These are phyloP conservation scores for Cutaneotrichosporon cyanovorans DNA, from an alignment of 1,284 basidiomycete genomes.

Conservation along the genomic window DNA sequence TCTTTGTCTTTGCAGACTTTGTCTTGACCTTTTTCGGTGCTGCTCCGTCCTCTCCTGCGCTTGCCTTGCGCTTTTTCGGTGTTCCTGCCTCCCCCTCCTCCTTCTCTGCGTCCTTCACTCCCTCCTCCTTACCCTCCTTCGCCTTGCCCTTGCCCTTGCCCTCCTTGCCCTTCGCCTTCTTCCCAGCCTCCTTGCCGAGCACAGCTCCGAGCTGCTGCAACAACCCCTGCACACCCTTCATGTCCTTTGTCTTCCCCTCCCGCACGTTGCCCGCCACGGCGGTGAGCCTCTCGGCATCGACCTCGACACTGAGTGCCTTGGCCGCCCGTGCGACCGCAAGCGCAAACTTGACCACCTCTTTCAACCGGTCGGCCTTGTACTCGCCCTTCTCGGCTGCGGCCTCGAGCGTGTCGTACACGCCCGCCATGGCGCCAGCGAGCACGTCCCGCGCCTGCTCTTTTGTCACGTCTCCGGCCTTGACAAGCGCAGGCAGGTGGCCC, in stretches of 20 bases:
- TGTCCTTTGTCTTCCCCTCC: slow-evolving; percentile 49
- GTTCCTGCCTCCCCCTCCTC: slow-evolving; percentile 14
- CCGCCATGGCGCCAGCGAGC: slow-evolving; percentile 51
- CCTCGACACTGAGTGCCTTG: slow-evolving; percentile 29
- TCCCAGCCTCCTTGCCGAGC: slow-evolving; percentile 17
- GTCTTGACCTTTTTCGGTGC: slow-evolving; percentile 12
- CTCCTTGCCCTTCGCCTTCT: slow-evolving; percentile 20
- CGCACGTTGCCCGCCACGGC: slow-evolving; percentile 45
- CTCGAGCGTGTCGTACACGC: slow-evolving; percentile 53
- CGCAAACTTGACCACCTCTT: slow-evolving; percentile 69
- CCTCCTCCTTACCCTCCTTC: slow-evolving; percentile 7
- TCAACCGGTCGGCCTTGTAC: slow-evolving; percentile 62
- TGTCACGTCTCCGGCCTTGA: slow-evolving; percentile 41
- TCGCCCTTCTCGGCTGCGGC: slow-evolving; percentile 47
- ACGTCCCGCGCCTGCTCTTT: slow-evolving; percentile 50
- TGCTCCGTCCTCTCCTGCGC: slow-evolving; percentile 13
- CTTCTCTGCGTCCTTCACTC: slow-evolving; percentile 6
- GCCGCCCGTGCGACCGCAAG: slow-evolving; percentile 61
- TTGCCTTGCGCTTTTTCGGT: slow-evolving; percentile 11
- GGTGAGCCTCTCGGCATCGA: slow-evolving; percentile 3
- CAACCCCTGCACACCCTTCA: slow-evolving; percentile 49
- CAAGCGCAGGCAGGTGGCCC: slow-evolving; percentile 54
- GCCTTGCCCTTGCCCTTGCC: slow-evolving; percentile 14
- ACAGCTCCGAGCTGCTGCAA: slow-evolving; percentile 51
- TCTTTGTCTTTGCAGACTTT: slow-evolving; percentile 10